Evolutionary conservation across 768 basidiomycete species (phyloP).

Genomic region (Lactifluus subvellereus): DNA sequence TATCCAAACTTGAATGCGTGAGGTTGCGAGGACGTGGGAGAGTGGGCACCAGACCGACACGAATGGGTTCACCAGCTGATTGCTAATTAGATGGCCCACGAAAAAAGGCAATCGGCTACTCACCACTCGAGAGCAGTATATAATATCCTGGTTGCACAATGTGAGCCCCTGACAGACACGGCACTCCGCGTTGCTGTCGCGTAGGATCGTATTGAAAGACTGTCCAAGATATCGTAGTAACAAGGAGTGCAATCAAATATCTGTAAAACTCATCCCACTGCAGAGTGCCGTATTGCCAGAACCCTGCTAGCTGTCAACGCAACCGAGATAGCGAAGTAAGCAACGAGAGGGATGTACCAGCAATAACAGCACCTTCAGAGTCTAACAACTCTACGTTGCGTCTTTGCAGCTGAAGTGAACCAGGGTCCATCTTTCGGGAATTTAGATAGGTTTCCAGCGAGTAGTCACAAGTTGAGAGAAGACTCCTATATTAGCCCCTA

Average conservation of each 20-base stretch:
- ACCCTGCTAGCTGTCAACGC: neutral
- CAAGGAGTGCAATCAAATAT: neutral
- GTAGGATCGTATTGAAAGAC: neutral
- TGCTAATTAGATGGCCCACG: neutral
- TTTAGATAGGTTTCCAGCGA: neutral
- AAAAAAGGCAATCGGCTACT: neutral
- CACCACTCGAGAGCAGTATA: neutral
- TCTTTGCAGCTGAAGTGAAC: neutral
- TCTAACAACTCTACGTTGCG: conserved; percentile 3
- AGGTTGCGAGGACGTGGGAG: neutral
- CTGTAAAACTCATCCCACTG: conserved; percentile 6
- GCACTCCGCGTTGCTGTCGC: neutral
- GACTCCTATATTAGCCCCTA: too few relatives aligned
- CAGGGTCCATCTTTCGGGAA: neutral
- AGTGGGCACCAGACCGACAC: neutral
- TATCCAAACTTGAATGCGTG: neutral
- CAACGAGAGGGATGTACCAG: neutral
- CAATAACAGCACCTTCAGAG: neutral
- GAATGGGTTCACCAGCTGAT: neutral
- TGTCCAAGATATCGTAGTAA: neutral
- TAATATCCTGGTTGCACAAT: neutral
- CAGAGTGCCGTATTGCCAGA: conserved; percentile 6
- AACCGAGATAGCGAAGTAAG: neutral
- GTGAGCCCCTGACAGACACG: neutral
- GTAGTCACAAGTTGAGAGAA: too few relatives aligned